Evolutionary conservation across 2,329 filamentous ascomycete species (phyloP).

Genomic region (Didymella keratinophila): DNA sequence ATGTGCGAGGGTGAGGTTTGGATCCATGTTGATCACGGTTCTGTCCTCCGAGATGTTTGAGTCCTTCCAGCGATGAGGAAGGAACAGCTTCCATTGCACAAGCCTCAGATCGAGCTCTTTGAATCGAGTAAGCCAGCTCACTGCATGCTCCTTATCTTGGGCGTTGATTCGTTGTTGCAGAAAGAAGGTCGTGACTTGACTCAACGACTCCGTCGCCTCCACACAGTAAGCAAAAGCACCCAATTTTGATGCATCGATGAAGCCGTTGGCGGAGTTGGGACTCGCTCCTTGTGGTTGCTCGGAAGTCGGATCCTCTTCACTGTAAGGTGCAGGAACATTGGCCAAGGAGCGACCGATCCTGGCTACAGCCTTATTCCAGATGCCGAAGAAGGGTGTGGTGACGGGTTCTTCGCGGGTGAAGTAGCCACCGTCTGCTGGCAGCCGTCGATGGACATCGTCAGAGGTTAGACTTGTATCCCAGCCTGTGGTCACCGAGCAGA

Average conservation of each 20-base stretch:
- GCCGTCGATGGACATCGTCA: conserved; percentile 44
- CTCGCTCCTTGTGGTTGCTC: conserved; percentile 39
- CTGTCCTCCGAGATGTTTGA: conserved; percentile 44
- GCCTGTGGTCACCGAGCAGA: conserved; percentile 44
- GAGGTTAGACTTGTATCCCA: conserved; percentile 47
- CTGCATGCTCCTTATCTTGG: conserved; percentile 46
- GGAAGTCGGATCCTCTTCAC: conserved; percentile 41
- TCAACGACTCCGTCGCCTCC: conserved; percentile 45
- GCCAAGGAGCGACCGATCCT: conserved; percentile 43
- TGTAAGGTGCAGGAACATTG: conserved; percentile 45
- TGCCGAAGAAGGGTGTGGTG: conserved; percentile 45
- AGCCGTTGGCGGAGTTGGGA: conserved; percentile 41
- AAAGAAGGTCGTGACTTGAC: conserved; percentile 47
- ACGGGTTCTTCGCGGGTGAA: conserved; percentile 47
- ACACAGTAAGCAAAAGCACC: conserved; percentile 48
- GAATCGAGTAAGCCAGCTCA: conserved; percentile 46
- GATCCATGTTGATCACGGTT: conserved; percentile 44
- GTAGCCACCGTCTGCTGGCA: conserved; percentile 46
- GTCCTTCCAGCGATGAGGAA: conserved; percentile 45
- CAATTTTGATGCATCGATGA: conserved; percentile 47
- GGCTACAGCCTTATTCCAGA: conserved; percentile 48
- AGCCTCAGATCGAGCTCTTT: conserved; percentile 47
- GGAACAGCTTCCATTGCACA: conserved; percentile 47
- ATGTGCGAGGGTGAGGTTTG: conserved; percentile 46
- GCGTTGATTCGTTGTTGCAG: conserved; percentile 46